Conservation (phyloP, 352 stramenopile genomes). For the Thraustochytrium sp. region DNA sequence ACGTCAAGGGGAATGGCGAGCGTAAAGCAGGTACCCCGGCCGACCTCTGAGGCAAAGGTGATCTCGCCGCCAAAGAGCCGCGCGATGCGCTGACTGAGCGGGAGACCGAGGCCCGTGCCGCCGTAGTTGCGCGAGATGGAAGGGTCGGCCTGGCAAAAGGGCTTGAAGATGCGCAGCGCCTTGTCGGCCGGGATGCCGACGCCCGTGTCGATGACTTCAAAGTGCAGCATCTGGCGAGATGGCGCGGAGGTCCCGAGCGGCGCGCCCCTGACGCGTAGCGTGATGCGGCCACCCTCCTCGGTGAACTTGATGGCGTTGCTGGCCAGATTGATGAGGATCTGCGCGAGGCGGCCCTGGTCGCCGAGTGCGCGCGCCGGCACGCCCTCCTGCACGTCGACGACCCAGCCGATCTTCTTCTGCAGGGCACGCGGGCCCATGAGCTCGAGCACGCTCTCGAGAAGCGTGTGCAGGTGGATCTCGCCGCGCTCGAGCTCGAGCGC, state of each 20-base stretch:
- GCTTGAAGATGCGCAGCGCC: neutral
- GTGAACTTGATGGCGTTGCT: slow-evolving; percentile 45
- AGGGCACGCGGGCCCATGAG: neutral
- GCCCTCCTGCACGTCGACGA: neutral
- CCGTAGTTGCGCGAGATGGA: slow-evolving; percentile 29
- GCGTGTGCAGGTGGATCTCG: neutral
- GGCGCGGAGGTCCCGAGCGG: neutral
- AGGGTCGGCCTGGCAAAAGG: neutral
- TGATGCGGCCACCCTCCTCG: neutral
- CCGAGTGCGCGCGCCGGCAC: slow-evolving; percentile 19
- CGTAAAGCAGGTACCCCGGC: slow-evolving; percentile 69
- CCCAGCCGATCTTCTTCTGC: neutral
- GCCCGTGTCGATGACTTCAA: slow-evolving; percentile 22
- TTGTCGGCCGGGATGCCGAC: slow-evolving; percentile 46
- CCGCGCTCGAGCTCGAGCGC: neutral
- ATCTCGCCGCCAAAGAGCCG: slow-evolving; percentile 67
- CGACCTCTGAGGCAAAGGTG: slow-evolving; percentile 66
- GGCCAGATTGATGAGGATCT: slow-evolving; percentile 42
- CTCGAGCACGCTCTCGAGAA: neutral
- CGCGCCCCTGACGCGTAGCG: neutral
- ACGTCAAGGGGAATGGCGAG: slow-evolving; percentile 62
- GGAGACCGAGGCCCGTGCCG: slow-evolving; percentile 29
- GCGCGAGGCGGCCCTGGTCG: slow-evolving; percentile 48
- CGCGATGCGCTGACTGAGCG: slow-evolving; percentile 55
- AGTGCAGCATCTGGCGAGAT: slow-evolving; percentile 33